These are phyloP conservation scores for Rhipidocladum racemiflorum DNA, from an alignment of 176 grass and related monocot species.

Conservation along the genomic window DNA sequence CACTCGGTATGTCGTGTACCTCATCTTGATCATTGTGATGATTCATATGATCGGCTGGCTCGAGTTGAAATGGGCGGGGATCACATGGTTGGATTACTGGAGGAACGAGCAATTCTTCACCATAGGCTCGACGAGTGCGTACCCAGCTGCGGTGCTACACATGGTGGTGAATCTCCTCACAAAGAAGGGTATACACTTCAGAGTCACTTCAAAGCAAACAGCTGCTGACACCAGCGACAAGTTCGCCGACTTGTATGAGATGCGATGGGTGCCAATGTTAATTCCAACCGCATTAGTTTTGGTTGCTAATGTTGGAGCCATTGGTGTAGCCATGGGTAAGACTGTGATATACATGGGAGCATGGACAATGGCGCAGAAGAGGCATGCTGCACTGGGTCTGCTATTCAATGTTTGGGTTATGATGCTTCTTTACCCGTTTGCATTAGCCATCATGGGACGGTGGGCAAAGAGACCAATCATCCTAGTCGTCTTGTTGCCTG, in stretches of 20 bases:
- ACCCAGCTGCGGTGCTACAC: constrained; percentile 26
- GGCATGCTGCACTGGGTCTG: constrained; percentile 31
- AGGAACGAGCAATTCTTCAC: constrained; percentile 44
- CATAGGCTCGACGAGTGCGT: constrained; percentile 24
- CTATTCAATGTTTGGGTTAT: constrained; percentile 48
- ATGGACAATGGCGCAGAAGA: constrained; percentile 33
- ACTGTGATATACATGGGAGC: constrained; percentile 16
- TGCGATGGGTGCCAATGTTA: constrained; percentile 42
- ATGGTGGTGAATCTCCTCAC: constrained; percentile 31
- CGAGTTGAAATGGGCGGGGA: constrained; percentile 30
- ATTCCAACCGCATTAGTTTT: constrained; percentile 26
- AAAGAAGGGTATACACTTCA: too few relatives aligned
- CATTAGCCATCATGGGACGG: constrained; percentile 40
- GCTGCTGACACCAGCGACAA: constrained; percentile 10
- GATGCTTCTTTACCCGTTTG: constrained; percentile 48
- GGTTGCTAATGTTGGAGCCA: constrained; percentile 30
- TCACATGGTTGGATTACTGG: constrained; percentile 36
- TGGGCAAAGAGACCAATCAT: constrained; percentile 46
- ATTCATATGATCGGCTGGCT: constrained; percentile 22
- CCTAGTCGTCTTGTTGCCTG: constrained; percentile 23
- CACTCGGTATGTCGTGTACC: not conserved
- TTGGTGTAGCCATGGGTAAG: constrained; percentile 45
- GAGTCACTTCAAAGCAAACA: too few relatives aligned
- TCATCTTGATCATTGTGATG: not conserved
- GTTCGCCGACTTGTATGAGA: constrained; percentile 40